Base-by-base conservation (phyloP, 2,329 filamentous ascomycete genomes). In the Torrubiella hemipterigena region DNA sequence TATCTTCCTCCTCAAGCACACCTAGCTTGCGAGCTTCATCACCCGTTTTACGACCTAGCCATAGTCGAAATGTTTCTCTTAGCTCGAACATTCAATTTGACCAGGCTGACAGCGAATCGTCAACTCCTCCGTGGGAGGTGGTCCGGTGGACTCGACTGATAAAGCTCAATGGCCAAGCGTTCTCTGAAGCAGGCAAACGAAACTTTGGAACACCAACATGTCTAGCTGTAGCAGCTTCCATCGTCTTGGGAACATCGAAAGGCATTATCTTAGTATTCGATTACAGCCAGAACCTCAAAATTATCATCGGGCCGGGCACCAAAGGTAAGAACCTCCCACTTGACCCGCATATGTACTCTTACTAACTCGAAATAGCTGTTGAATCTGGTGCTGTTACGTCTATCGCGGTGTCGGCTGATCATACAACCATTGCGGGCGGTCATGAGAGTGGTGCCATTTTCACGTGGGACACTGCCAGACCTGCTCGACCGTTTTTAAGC, bases 181-280 rank as follows among this genome's bases (percentile, higher is more conserved):
- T 96, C 53, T 94, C 89, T 3, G 93, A 98, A 55, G 72, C 79
- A 26, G 91, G 87, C 21, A 91, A 77, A 58, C 79, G 91, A 38
- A 95, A 83, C 54, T 96, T 95, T 63, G 93, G 91, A 17, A 70
- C 77, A 24, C 86, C 89, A 16, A 95, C 89, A 0, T 95, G 86
- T 58, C 69, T 96, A 46, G 78, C 80, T 24, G 81, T 95, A 29
- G 87, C 89, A 40, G 82, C 87, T 3, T 77, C 78, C 7, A 93
- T 98, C 45, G 83, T 87, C 11, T 59, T 98, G 32, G 91, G 91
- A 17, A 98, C 93, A 1, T 83, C 85, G 4, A 96, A 94, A 55
- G 91, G 93, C 32, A 78, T 95, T 54, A 81, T 96, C 35, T 64
- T 98, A 50, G 77, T 96, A 37, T 98, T 98, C 60, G 93, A 98